A percentile compares a stretch with the other conserved stretches of the same genome.
phyloP scores from a whole-genome alignment of 2,329 filamentous ascomycete genomes.

The Stromatinia cepivora region DNA sequence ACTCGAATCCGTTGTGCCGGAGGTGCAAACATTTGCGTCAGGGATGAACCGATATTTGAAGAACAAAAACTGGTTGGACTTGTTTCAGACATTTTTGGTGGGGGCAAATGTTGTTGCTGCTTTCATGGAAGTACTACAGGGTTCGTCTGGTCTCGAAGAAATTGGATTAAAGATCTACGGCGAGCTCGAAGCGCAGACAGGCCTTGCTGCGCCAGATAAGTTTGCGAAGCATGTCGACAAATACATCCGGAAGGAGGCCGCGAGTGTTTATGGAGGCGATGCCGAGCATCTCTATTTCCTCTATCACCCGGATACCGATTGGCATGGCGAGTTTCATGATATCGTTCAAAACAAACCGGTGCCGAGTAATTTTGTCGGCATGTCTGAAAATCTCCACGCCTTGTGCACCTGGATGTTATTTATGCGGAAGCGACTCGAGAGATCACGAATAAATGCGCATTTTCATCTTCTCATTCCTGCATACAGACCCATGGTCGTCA shows the following conservation, averaged over 20 bases:
- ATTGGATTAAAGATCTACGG: slow-evolving; percentile 21
- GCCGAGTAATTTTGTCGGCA: slow-evolving; percentile 44
- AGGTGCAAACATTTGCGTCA: slow-evolving; percentile 21
- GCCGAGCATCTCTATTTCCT: slow-evolving; percentile 45
- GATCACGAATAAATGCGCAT: slow-evolving; percentile 36
- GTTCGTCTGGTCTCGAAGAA: slow-evolving; percentile 19
- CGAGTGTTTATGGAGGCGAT: slow-evolving; percentile 24
- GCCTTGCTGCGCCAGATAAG: slow-evolving; percentile 25
- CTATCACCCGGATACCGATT: slow-evolving; percentile 47
- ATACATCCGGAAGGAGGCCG: slow-evolving; percentile 26
- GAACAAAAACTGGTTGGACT: slow-evolving; percentile 21
- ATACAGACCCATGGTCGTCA: slow-evolving; percentile 44
- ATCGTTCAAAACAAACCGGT: slow-evolving; percentile 42
- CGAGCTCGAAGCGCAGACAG: slow-evolving; percentile 26
- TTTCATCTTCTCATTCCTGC: slow-evolving; percentile 46
- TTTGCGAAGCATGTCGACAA: slow-evolving; percentile 27
- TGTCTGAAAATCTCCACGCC: slow-evolving; percentile 46
- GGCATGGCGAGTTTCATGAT: slow-evolving; percentile 46
- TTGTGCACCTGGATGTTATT: slow-evolving; percentile 45
- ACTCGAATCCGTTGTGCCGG: slow-evolving; percentile 21
- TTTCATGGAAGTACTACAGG: slow-evolving; percentile 24
- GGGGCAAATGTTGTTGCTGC: slow-evolving; percentile 23
- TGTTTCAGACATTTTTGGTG: slow-evolving; percentile 21
- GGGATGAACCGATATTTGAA: slow-evolving; percentile 24
- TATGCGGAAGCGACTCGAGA: slow-evolving; percentile 29